Percentiles rank a stretch among this genome's conserved stretches.
These are phyloP conservation scores for Sporisorium sorghi DNA, from an alignment of 1,284 basidiomycete genomes.

Conservation along the genomic window DNA sequence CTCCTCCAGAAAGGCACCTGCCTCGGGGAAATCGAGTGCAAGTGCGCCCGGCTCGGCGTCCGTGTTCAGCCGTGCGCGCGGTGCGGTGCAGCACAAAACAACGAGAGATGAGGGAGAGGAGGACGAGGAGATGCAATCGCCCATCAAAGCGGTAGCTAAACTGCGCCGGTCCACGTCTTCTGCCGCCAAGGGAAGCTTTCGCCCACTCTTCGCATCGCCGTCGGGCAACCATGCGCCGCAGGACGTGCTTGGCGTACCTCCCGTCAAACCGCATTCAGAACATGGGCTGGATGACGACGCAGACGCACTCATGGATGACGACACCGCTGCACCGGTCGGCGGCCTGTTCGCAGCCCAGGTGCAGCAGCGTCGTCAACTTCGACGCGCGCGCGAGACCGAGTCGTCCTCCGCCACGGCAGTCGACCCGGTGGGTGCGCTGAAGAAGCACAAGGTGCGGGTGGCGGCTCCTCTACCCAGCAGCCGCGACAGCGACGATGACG, in stretches of 20 bases:
- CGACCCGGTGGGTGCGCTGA: not conserved
- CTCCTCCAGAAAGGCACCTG: constrained; percentile 1
- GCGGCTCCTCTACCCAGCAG: constrained; percentile 6
- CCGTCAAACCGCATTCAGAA: not conserved
- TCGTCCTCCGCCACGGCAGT: not conserved
- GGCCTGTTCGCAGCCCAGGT: constrained; percentile 45
- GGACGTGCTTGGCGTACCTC: constrained; percentile 11
- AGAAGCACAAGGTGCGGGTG: constrained; percentile 25
- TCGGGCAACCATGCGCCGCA: constrained; percentile 13
- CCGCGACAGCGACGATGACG: constrained; percentile 20
- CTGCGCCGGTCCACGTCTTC: constrained; percentile 12
- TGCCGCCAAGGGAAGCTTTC: constrained; percentile 22
- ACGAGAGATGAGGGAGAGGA: constrained; percentile 1
- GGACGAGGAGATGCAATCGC: constrained; percentile 22
- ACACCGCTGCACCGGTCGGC: constrained; percentile 6
- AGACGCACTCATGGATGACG: constrained; percentile 27
- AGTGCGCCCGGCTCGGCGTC: constrained; percentile 4
- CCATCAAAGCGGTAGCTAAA: constrained; percentile 22
- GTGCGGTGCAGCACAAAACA: not conserved
- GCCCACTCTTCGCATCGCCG: constrained; percentile 42
- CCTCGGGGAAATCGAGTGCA: constrained; percentile 1
- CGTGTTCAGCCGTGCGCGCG: constrained; percentile 10
- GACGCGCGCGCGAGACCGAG: constrained; percentile 22
- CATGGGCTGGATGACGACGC: constrained; percentile 2
- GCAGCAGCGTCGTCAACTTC: constrained; percentile 12